Evolutionary conservation across 164 flowering plant genomes (phyloP).

Genomic region (Taxillus chinensis): DNA sequence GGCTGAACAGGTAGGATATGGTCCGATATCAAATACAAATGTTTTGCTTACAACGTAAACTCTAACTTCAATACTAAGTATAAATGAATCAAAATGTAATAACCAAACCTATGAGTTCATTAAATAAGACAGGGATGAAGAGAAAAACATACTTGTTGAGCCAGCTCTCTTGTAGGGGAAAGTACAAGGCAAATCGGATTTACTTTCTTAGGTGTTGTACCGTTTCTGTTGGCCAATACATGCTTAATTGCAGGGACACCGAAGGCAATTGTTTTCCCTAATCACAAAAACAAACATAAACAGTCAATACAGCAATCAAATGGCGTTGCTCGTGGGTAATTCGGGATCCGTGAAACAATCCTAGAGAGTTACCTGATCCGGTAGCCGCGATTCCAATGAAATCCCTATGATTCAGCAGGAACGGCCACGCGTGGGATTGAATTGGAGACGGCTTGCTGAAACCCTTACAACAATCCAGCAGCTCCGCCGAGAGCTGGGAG

Average conservation of each 20-base stretch:
- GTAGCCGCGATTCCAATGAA: constrained; percentile 1
- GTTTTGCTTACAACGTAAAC: too few relatives aligned
- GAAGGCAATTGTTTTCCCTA: constrained; percentile 93
- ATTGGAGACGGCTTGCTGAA: constrained; percentile 2
- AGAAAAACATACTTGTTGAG: constrained; percentile 66
- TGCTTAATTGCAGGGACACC: constrained; percentile 92
- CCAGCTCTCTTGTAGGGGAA: constrained; percentile 96
- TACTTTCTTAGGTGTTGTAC: constrained; percentile 25
- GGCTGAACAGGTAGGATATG: too few relatives aligned
- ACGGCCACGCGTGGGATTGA: constrained; percentile 61
- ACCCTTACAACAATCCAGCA: constrained; percentile 3
- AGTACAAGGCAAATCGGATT: constrained; percentile 76
- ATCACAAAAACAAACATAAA: constrained; percentile 9
- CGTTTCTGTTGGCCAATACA: constrained; percentile 45
- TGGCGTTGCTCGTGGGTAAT: too few relatives aligned
- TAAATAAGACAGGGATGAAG: too few relatives aligned
- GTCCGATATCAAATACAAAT: too few relatives aligned
- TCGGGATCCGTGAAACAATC: too few relatives aligned
- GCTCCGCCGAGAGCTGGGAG: background rate
- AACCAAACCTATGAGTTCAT: too few relatives aligned
- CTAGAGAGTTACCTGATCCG: background rate
- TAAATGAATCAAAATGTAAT: too few relatives aligned
- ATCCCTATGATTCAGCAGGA: constrained; percentile 28
- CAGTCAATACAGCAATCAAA: background rate
- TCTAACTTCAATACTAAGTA: too few relatives aligned